These are phyloP conservation scores for Rubia occidens DNA, from an alignment of 305 asterid genomes.

Conservation along the genomic window DNA sequence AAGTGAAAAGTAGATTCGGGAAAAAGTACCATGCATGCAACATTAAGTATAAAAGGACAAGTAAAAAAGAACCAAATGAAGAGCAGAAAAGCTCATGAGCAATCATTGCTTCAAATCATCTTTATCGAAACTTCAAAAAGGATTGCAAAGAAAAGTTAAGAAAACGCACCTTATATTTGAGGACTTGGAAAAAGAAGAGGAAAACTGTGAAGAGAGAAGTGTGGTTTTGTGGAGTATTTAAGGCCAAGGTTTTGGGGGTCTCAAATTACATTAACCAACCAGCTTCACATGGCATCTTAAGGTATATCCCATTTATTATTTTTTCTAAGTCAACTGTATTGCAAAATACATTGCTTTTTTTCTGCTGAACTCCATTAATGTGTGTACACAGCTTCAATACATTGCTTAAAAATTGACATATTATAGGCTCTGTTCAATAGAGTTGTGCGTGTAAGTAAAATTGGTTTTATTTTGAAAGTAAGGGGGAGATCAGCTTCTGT, in stretches of 20 bases:
- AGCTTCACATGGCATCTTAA: slow-evolving; percentile 23
- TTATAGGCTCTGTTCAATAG: too few relatives aligned
- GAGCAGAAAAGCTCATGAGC: background rate
- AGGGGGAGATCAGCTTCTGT: too few relatives aligned
- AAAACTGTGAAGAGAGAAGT: background rate
- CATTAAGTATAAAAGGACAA: too few relatives aligned
- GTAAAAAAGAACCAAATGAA: background rate
- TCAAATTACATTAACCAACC: slow-evolving; percentile 1
- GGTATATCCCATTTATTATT: slow-evolving; percentile 26
- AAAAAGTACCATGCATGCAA: background rate
- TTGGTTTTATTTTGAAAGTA: too few relatives aligned
- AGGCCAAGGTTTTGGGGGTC: background rate
- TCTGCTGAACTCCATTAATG: slow-evolving; percentile 6
- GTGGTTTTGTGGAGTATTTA: slow-evolving; percentile 16
- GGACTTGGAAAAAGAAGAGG: background rate
- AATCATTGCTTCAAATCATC: background rate
- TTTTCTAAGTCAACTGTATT: slow-evolving; percentile 18
- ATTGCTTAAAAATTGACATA: too few relatives aligned
- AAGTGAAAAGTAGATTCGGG: too few relatives aligned
- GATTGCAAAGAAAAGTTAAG: background rate
- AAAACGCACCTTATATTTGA: slow-evolving; percentile 1
- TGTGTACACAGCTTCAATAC: background rate
- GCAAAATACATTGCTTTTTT: slow-evolving; percentile 9
- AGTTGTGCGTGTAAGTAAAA: too few relatives aligned
- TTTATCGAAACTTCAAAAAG: background rate